phyloP scores from a whole-genome alignment of 805 yeast species.

The Candida khao-thaluensis region DNA sequence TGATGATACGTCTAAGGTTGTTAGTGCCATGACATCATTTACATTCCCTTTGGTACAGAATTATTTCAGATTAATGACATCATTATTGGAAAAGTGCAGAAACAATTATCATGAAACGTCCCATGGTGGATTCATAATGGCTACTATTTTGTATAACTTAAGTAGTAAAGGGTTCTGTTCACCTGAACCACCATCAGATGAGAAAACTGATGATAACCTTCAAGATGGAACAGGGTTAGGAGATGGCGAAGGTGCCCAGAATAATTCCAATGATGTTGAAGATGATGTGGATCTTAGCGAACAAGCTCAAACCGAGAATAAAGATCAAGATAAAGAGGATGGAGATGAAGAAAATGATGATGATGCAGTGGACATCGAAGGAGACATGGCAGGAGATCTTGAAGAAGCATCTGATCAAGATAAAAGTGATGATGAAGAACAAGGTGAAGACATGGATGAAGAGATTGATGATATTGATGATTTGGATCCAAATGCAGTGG shows the following conservation, averaged over 20 bases:
- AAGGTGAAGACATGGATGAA: slow-evolving; percentile 75
- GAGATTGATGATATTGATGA: slow-evolving; percentile 88
- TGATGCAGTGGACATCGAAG: slow-evolving; percentile 91
- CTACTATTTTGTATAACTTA: slow-evolving; percentile 54
- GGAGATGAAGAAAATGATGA: slow-evolving; percentile 70
- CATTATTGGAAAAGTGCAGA: slow-evolving; percentile 45
- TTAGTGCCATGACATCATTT: slow-evolving; percentile 51
- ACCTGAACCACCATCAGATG: slow-evolving; percentile 74
- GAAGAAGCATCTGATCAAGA: slow-evolving; percentile 78
- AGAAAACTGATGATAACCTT: slow-evolving; percentile 57
- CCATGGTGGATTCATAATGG: slow-evolving; percentile 60
- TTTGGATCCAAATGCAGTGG: slow-evolving; percentile 90
- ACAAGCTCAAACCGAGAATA: slow-evolving; percentile 68
- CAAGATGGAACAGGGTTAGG: slow-evolving; percentile 92
- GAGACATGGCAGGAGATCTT: slow-evolving; percentile 93
- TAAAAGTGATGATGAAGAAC: slow-evolving; percentile 50
- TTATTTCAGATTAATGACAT: slow-evolving; percentile 50
- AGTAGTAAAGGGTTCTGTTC: slow-evolving; percentile 88
- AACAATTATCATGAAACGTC: slow-evolving; percentile 53
- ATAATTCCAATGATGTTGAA: slow-evolving; percentile 79
- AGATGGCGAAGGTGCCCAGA: slow-evolving; percentile 85
- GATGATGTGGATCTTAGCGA: slow-evolving; percentile 90
- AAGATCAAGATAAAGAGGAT: slow-evolving; percentile 63
- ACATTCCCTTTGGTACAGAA: slow-evolving; percentile 63
- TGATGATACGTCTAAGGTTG: slow-evolving; percentile 32